Evolutionary conservation across 2,329 filamentous ascomycete species (phyloP), one percentile per base, ranked within the genome.

Genomic region (Calonectria leucothoes): DNA sequence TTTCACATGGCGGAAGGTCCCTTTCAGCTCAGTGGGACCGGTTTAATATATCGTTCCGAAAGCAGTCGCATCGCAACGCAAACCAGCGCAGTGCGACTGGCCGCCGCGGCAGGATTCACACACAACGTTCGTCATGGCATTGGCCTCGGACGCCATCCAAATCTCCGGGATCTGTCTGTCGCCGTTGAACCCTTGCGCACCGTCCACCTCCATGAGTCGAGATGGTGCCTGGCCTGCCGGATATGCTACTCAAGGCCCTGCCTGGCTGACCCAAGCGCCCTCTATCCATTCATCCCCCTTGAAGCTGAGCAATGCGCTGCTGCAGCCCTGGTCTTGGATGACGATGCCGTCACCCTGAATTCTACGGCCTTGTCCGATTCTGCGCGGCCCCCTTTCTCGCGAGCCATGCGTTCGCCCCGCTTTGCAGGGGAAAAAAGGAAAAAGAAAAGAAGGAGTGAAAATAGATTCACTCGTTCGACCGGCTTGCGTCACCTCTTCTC

Each of bases 311-410:
- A 39, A 59, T 37, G 55, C 55, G 23, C 49, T 17, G 29, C 55
- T 17, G 33, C 55, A 39, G 55, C 55, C 55, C 55, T 39, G 55
- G 55, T 23, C 20, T 25, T 15, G 7, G 55, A 59, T 59, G 55
- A 59, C 55, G 55, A 59, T 59, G 33, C 55, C 55, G 39, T 59
- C n/a, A 37, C 55, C 55, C 55, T 59, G 55, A 59, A 59, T 59
- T 59, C 55, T 33, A 59, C 33, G 55, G 55, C 55, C 23, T 59
- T 59, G 55, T 39, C 33, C 55, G 55, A 23, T 25, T 14, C n/a
- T 27, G 37, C 33, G 33, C 20, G 33, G 23, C 55, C 37, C 37
- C 12, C 23, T 27, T 20, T 35, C 25, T 33, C 33, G 55, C 49
- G 49, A 29, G 49, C 49, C 49, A 31, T 52, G 49, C 49, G 49